Base-by-base conservation (phyloP, 306 rosid genomes). In the Cucurbita pepo region DNA sequence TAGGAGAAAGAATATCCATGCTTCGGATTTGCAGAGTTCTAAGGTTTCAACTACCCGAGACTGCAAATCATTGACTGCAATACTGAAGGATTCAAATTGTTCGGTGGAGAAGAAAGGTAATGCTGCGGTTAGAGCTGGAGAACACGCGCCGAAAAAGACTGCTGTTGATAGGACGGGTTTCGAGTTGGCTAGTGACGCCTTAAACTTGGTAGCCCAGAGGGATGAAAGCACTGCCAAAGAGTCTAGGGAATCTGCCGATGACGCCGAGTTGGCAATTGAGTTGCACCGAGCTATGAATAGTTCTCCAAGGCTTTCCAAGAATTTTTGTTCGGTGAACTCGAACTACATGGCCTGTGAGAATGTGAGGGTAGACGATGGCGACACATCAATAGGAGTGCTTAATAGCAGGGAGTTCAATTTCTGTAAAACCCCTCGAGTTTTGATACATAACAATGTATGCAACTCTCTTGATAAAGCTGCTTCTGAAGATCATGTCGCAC, bases 81-180 rank as follows among this genome's bases (percentile, higher is more conserved):
- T 59, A 47, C 83, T 80, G 73, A 83, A 72, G 45, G 85, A 84
- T 76, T 86, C 86, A 15, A 77, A 81, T 12, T 36, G 55, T 57
- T 76, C 7, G 37, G 80, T 43, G 64, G 81, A 58, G 79, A 78
- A 77, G 79, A 88, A 88, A 83, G 70, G 37, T 74, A 58, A 69
- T 16, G 74, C 74, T 34, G 58, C 58, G 5, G 58, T 16, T 69
- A 69, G 74, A 34, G 74, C 58, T 9, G 51, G 59, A 44, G 58
- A 69, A n/a, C 59, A 45, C 7, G 74, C 59, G 58, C 58, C 30
- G 58, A 79, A 79, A 56, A 76, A 65, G 58, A 65, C 60, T 72
- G 48, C 59, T 72, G 82, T 65, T 1, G 88, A 84, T 9, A 55
- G 67, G 44, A 82, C 51, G 83, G 85, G 82, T 53, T 76, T 82